A percentile compares a stretch with the other conserved stretches of the same genome.
Evolutionary conservation across 305 asterid genomes (phyloP).

Genomic region (Fraxinus xanthoxyloides): DNA sequence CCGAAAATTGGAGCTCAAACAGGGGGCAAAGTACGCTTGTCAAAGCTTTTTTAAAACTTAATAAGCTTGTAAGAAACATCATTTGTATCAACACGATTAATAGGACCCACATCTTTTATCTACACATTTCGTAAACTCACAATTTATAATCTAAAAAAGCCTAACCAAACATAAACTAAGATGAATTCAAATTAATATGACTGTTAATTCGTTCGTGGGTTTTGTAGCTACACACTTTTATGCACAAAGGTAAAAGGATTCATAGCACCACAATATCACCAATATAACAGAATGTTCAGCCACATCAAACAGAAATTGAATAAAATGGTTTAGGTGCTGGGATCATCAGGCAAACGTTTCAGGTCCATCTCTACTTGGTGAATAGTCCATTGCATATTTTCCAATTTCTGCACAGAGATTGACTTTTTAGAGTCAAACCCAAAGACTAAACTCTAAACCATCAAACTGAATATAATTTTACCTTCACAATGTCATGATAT

Average conservation of each 20-base stretch:
- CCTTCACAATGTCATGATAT: background rate
- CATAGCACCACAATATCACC: background rate
- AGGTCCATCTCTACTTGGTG: slow-evolving; percentile 97
- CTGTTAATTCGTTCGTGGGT: background rate
- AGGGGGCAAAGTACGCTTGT: too few species aligned
- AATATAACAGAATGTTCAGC: background rate
- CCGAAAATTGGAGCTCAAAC: too few species aligned
- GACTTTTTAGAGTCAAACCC: slow-evolving; percentile 1
- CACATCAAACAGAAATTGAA: background rate
- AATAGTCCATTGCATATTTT: slow-evolving; percentile 92
- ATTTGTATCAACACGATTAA: background rate
- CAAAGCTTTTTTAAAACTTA: background rate
- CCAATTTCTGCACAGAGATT: slow-evolving; percentile 67
- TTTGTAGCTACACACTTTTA: background rate
- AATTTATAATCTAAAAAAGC: background rate
- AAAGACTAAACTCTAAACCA: background rate
- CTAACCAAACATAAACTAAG: background rate
- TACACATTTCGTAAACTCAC: background rate
- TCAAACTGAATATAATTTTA: background rate
- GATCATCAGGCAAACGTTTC: slow-evolving; percentile 69
- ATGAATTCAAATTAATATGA: background rate
- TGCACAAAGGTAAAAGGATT: background rate
- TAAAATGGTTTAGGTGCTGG: slow-evolving; percentile 33
- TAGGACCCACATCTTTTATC: background rate
- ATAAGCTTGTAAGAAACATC: too few species aligned